Percentiles rank a stretch among this genome's conserved stretches.
phyloP scores from a whole-genome alignment of 192 early-diverging fungal genomes.

The Coemansia sp. region DNA sequence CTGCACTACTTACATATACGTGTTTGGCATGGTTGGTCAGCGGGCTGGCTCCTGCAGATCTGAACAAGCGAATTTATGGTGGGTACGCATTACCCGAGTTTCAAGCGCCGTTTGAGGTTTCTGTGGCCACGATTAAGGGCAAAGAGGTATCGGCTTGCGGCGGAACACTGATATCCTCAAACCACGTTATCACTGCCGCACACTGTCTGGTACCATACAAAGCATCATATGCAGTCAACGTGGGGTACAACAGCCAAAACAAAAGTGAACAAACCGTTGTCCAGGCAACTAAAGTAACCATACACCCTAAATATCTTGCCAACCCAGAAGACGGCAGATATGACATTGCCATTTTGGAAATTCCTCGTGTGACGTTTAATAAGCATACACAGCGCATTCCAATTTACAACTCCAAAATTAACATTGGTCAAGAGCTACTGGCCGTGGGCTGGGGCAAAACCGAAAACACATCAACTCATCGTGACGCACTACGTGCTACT shows the following conservation, averaged over 20 bases:
- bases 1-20: background rate
- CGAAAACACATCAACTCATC: background rate
- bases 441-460: slow-evolving; percentile 22
- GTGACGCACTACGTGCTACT: background rate
- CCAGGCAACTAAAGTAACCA: slow-evolving; percentile 1
- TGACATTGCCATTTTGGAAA: slow-evolving; percentile 21
- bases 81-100: background rate
- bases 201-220: slow-evolving; percentile 19
- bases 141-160: slow-evolving; percentile 11
- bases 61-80: slow-evolving; percentile 19
- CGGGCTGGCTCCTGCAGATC: slow-evolving; percentile 2
- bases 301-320: background rate
- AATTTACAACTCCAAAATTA: slow-evolving; percentile 10
- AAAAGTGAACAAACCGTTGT: slow-evolving; percentile 1
- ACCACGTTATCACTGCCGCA: slow-evolving; percentile 19
- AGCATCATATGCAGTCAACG: background rate
- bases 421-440: slow-evolving; percentile 4
- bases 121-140: background rate
- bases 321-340: slow-evolving; percentile 3
- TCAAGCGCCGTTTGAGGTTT: slow-evolving; percentile 8
- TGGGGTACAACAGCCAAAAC: slow-evolving; percentile 16
- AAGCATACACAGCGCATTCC: background rate
- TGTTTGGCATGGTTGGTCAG: background rate
- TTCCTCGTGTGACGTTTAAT: background rate
- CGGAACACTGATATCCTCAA: slow-evolving; percentile 21